Base-by-base conservation (phyloP, 2,329 filamentous ascomycete genomes). In the Colletotrichum chlorophyti region DNA sequence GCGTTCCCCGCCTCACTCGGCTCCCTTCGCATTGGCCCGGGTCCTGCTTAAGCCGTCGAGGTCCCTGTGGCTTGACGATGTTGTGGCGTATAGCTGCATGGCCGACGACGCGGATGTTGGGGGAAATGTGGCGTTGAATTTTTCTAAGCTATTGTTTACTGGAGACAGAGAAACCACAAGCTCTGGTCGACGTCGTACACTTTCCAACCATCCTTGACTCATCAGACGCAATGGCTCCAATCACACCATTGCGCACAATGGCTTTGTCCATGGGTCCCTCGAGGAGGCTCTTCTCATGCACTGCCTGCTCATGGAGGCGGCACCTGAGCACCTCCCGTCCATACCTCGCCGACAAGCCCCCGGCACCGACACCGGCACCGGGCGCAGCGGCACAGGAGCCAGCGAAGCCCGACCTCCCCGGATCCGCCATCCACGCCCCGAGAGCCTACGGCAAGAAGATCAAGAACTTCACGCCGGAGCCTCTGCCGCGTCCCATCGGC, bases 401-500 rank as follows among this genome's bases (percentile, higher is more conserved):
- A 58, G 72, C 74, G 58, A 70, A 75, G 65, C 71, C 67, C 65
- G 67, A 68, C 35, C 64, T 80, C 46, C 65, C 76, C 31, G 77
- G 79, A 14, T 73, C 79, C 6, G 73, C 86, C 32, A 83, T 82
- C 65, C 74, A 85, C 60, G 86, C 85, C 6, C 86, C 86, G 10
- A 77, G 84, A 61, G 78, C 80, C 24, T 87, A 86, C 64, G 86
- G 86, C 66, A 82, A 81, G 69, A 77, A 79, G 14, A 66, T 80
- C 24, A 74, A 80, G 3, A 70, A 78, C 26, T 89, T 88, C 67
- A 83, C 78, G 9, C 86, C 86, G 5, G 82, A 79, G 65, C 82
- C 81, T 15, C 75, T 90, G 37, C 75, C 80, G 34, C 86, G 91
- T 32, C 94, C 95, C 12, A 94, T 99, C 65, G 95, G 95, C 62